Evolutionary conservation across 2,329 filamentous ascomycete species (phyloP).

Genomic region (Penicillium sp.): DNA sequence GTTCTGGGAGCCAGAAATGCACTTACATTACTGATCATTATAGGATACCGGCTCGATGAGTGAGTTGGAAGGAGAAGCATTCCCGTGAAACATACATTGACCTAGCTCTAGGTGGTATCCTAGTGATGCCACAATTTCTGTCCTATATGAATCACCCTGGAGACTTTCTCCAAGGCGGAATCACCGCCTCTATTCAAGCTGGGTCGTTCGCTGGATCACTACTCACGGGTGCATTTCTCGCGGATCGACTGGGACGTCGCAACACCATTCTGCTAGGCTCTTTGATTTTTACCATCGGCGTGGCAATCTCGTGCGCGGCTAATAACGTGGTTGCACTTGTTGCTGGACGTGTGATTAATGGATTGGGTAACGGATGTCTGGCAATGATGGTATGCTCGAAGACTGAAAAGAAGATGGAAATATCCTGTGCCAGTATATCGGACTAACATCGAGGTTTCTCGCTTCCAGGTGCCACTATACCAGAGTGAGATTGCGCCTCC

Average conservation of each 20-base stretch:
- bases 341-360: slow-evolving; percentile 31
- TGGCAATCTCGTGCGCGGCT: slow-evolving; percentile 24
- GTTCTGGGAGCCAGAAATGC: background rate
- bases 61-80: background rate
- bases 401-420: background rate
- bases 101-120: background rate
- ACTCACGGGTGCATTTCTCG: slow-evolving; percentile 41
- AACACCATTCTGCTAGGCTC: slow-evolving; percentile 43
- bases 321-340: slow-evolving; percentile 28
- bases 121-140: slow-evolving; percentile 23
- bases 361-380: slow-evolving; percentile 24
- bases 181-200: slow-evolving; percentile 48
- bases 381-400: slow-evolving; percentile 17
- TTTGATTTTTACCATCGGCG: slow-evolving; percentile 46
- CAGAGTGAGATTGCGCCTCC: slow-evolving; percentile 7
- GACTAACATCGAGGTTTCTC: background rate
- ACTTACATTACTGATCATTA: background rate
- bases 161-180: slow-evolving; percentile 30
- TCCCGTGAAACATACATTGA: background rate
- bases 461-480: slow-evolving; percentile 5
- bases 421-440: background rate
- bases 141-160: slow-evolving; percentile 24
- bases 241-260: slow-evolving; percentile 43
- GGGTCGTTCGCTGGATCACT: slow-evolving; percentile 48
- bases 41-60: slow-evolving; percentile 11